Conservation (phyloP, 116 monocot genomes). For the Posidonia oceanica region DNA sequence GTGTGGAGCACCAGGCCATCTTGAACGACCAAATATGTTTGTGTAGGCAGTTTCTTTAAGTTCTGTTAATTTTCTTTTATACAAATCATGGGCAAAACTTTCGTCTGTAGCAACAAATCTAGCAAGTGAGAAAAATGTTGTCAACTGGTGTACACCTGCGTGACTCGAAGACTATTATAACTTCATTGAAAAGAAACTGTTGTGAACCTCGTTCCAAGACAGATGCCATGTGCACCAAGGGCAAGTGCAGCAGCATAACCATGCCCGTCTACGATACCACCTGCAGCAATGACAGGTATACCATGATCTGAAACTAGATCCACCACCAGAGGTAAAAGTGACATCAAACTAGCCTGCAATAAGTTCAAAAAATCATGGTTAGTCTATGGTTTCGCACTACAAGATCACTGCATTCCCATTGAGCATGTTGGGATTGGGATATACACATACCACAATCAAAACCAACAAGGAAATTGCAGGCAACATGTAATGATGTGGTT, state of each 20-base stretch:
- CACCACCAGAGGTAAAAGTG: constrained; percentile 56
- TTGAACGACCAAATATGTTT: constrained; percentile 56
- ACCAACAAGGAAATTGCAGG: too few relatives aligned
- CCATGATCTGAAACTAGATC: constrained; percentile 43
- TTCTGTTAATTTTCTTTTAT: constrained; percentile 53
- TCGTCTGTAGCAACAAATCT: constrained; percentile 67
- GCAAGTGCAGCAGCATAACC: constrained; percentile 69
- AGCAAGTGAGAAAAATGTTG: constrained; percentile 1
- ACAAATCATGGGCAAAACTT: constrained; percentile 61
- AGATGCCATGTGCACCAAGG: constrained; percentile 13
- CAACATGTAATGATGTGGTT: too few relatives aligned
- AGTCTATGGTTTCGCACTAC: too few relatives aligned
- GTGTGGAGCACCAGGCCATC: constrained; percentile 69
- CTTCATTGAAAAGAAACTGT: too few relatives aligned
- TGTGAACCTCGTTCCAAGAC: too few relatives aligned
- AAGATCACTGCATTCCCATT: too few relatives aligned
- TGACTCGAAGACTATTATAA: too few relatives aligned
- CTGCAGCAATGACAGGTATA: constrained; percentile 64
- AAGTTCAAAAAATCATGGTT: neutral
- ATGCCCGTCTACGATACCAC: constrained; percentile 63
- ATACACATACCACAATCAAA: too few relatives aligned
- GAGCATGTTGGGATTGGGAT: too few relatives aligned
- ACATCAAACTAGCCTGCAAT: constrained; percentile 44
- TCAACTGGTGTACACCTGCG: too few relatives aligned
- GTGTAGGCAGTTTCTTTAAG: constrained; percentile 47